Base-by-base conservation (phyloP, 345 rosid genomes). In the Bruguiera gymnorhiza region DNA sequence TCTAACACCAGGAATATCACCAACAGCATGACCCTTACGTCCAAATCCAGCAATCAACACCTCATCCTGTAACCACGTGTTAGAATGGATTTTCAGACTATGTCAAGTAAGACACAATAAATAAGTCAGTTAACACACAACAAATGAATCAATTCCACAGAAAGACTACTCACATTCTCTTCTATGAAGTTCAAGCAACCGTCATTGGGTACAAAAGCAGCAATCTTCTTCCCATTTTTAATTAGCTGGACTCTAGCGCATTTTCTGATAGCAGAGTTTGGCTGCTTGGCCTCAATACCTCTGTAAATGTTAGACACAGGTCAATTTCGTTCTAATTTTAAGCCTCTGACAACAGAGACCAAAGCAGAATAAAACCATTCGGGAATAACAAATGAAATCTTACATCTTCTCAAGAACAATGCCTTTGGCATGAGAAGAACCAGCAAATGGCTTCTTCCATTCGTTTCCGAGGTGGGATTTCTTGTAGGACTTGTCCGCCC, bases 171-270 rank as follows among this genome's bases (percentile, higher is more conserved):
- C 31, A 94, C 96, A 75, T 89, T 92, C 65, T 92, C 97, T 68
- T 92, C 97, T 0, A 89, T 89, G 84, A 77, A 89, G 86, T 92
- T 92, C 71, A 92, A 85, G 83, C 97, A 89, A 83, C 96, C 96
- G 73, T 92, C 97, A 3, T 88, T 89, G 10, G 97, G 95, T 21
- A 88, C 98, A 63, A 91, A 94, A 21, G 96, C 97, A 53, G 99
- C 97, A 65, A 95, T 95, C 89, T 95, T 95, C 84, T 95, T 95
- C 0, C 97, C 98, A n/a, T 95, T 95, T 74, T 95, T 95, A 78
- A 95, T 95, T 30, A 92, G 79, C 73, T 95, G 99, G 65, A 95
- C 99, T 68, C 98, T 83, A 51, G 98, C 98, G 86, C 99, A 95
- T 52, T 95, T 95, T 66, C 98, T 81, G 75, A 95, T 95, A 46